Evolutionary conservation across 768 basidiomycete species (phyloP), one percentile per base, ranked within the genome.

Genomic region (Leccinum fibrillosum): DNA sequence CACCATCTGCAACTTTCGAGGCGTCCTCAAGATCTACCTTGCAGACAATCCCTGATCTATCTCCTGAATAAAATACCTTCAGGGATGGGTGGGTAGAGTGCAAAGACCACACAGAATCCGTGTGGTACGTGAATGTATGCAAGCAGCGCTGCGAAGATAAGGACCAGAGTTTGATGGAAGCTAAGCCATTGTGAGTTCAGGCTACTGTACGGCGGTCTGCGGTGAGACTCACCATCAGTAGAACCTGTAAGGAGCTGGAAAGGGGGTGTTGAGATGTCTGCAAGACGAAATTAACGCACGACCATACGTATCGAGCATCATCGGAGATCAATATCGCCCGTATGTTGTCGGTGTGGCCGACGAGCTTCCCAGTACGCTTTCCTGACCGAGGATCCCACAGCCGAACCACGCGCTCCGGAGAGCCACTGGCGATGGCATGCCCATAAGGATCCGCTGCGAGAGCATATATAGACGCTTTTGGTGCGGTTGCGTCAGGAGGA

Each of bases 301-400:
- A 53, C 77, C 92, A 72, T 69, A 95, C 92, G 72, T 93, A 94
- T 84, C 84, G 83, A 23, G 92, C 86, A 71, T 98, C 95, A 28
- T 94, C 93, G 5, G 91, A 92, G 1, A 98, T 80, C 21, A 95
- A 72, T 47, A 98, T 89, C 4, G 92, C 85, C 9, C 96, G 82
- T 59, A 99, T 94, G 65, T 98, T 98, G 72, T 99, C 97, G 0
- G 96, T 96, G 70, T 99, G 96, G 0, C 96, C 96, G 7, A 98
- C 92, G 1, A 98, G 81, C 67, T 97, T 93, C 11, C 88, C 83
- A 2, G 81, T 86, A 47, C 90, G 80, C 66, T 88, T 91, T 9
- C 91, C 91, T 1, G 86, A 82, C 15, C 97, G 81, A 4, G 95
- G 93, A 69, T 99, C 97, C 94, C 94, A 99, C 60, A 97, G 76